These are phyloP conservation scores for Pythium coloratum DNA, from an alignment of 352 stramenopile genomes.

Conservation along the genomic window DNA sequence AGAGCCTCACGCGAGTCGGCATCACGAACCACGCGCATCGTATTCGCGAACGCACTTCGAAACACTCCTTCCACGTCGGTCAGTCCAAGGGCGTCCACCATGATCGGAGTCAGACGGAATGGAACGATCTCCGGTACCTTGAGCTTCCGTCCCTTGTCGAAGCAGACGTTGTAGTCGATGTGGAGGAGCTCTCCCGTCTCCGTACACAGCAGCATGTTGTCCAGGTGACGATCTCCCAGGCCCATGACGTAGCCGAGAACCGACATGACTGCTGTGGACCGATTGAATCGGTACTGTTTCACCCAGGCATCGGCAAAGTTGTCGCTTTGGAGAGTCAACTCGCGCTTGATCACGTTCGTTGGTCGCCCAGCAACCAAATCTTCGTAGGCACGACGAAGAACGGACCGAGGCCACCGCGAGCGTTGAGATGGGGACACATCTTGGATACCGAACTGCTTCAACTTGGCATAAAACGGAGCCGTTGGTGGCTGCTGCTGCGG, in stretches of 20 bases:
- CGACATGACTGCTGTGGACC: constrained; percentile 85
- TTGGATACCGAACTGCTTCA: constrained; percentile 75
- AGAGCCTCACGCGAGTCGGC: constrained; percentile 65
- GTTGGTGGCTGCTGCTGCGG: constrained; percentile 47
- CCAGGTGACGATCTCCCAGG: constrained; percentile 89
- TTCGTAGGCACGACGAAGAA: constrained; percentile 69
- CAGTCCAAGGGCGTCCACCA: constrained; percentile 74
- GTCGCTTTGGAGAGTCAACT: constrained; percentile 50
- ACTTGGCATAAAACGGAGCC: constrained; percentile 79
- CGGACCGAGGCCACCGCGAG: constrained; percentile 51
- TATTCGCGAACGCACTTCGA: constrained; percentile 68
- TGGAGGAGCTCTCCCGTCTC: constrained; percentile 85
- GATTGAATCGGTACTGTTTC: constrained; percentile 59
- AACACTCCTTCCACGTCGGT: constrained; percentile 78
- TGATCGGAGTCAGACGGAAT: constrained; percentile 86
- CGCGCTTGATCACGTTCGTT: constrained; percentile 63
- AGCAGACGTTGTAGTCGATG: constrained; percentile 93
- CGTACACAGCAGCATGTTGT: constrained; percentile 89
- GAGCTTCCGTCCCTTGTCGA: constrained; percentile 85
- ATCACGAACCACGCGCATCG: constrained; percentile 66
- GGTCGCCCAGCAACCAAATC: constrained; percentile 65
- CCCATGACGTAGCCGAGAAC: constrained; percentile 89
- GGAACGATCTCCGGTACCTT: constrained; percentile 91
- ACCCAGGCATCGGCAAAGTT: constrained; percentile 67
- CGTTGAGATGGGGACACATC: constrained; percentile 73